Evolutionary conservation across 176 grass and related monocot species (phyloP).

Genomic region (Musa itinerans): DNA sequence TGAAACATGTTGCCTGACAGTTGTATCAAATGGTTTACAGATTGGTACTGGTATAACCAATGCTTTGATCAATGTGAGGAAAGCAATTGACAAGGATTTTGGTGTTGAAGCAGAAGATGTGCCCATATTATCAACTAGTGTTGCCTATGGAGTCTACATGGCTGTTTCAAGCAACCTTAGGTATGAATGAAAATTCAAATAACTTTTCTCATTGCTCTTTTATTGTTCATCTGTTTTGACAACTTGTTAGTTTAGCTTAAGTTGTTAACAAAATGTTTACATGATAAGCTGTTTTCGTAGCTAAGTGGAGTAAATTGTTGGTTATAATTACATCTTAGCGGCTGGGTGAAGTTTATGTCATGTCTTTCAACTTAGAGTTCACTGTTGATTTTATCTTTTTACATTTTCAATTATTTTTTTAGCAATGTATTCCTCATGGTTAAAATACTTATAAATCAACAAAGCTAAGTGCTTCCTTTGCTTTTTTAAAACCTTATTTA

Average conservation of each 20-base stretch:
- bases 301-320: background rate
- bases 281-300: background rate
- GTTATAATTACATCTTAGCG: background rate
- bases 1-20: background rate
- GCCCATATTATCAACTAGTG: constrained; percentile 64
- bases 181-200: constrained; percentile 25
- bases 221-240: constrained; percentile 3
- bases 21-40: constrained; percentile 30
- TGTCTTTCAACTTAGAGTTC: no score
- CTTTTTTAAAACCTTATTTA: no score
- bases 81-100: constrained; percentile 52
- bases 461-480: no score
- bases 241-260: background rate
- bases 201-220: background rate
- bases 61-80: constrained; percentile 77
- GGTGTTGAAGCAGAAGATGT: constrained; percentile 59
- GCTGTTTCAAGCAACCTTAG: constrained; percentile 94
- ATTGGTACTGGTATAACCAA: constrained; percentile 77
- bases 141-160: constrained; percentile 97
- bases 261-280: background rate
- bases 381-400: no score
- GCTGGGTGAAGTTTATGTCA: no score
- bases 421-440: no score
- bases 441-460: no score
- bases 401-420: no score